These are phyloP conservation scores for Suillus cothurnatus DNA, from an alignment of 768 basidiomycete species.

Conservation along the genomic window DNA sequence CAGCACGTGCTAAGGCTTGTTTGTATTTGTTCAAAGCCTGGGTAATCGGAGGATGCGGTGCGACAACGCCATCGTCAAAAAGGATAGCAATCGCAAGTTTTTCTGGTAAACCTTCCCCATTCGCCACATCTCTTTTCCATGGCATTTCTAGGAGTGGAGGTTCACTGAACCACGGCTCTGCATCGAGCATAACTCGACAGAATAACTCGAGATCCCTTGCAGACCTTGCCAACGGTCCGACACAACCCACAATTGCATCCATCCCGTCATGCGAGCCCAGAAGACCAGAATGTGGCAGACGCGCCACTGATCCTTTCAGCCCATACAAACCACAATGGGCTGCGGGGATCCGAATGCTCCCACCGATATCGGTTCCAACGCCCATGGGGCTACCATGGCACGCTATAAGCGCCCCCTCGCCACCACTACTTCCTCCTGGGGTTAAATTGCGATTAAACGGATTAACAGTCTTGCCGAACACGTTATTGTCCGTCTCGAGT, in stretches of 20 bases:
- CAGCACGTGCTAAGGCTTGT: conserved; percentile 42
- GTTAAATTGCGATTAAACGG: conserved; percentile 56
- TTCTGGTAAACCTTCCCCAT: conserved; percentile 40
- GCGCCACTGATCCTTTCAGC: conserved; percentile 49
- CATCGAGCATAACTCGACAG: conserved; percentile 47
- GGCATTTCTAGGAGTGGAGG: conserved; percentile 51
- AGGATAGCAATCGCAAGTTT: conserved; percentile 49
- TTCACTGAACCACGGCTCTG: conserved; percentile 49
- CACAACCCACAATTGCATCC: conserved; percentile 53
- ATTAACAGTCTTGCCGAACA: conserved; percentile 65
- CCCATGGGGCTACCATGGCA: conserved; percentile 43
- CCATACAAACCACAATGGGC: conserved; percentile 45
- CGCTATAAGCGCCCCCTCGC: conserved; percentile 49
- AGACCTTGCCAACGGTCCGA: conserved; percentile 52
- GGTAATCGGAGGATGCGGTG: conserved; percentile 50
- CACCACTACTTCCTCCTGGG: conserved; percentile 50
- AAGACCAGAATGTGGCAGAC: conserved; percentile 53
- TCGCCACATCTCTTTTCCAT: conserved; percentile 44
- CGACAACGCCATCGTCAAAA: conserved; percentile 53
- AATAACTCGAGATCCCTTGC: conserved; percentile 51
- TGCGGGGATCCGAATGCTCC: conserved; percentile 46
- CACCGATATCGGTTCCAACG: conserved; percentile 52
- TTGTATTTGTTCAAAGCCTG: conserved; percentile 43
- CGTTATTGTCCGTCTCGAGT: conserved; percentile 54
- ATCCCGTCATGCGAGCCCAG: conserved; percentile 53